Evolutionary conservation across 176 grass and related monocot genomes (phyloP).

Genomic region (Puccinellia tenuiflora): DNA sequence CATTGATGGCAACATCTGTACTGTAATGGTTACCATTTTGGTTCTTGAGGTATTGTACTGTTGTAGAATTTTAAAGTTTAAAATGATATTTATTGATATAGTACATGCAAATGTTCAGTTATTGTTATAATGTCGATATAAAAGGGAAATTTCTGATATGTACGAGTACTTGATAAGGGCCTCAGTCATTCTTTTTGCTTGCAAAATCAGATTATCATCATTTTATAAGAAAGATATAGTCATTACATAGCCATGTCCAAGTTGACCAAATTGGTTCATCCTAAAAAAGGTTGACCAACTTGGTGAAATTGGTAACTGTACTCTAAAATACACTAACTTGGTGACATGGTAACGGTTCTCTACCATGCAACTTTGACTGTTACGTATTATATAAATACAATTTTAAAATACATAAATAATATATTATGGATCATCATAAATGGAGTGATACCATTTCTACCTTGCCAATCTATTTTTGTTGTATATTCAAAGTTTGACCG

Average conservation of each 20-base stretch:
- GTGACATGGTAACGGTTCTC: not conserved
- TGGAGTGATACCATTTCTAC: not conserved
- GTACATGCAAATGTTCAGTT: not conserved
- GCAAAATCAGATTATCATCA: not conserved
- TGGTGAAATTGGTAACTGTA: not conserved
- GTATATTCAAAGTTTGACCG: not conserved
- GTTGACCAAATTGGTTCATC: not conserved
- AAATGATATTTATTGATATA: not conserved
- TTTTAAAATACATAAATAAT: not conserved
- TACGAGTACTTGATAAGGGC: not conserved
- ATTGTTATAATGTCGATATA: not conserved
- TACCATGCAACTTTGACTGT: not conserved
- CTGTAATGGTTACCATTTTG: constrained; percentile 91
- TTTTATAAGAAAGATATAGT: not conserved
- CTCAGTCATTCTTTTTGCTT: not conserved
- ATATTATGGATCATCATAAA: not conserved
- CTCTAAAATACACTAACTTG: not conserved
- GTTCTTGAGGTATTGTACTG: constrained; percentile 75
- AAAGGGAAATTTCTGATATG: not conserved
- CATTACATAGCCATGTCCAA: not conserved
- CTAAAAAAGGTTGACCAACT: not conserved
- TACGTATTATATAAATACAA: not conserved
- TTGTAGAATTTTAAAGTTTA: not conserved
- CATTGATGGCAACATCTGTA: constrained; percentile 95
- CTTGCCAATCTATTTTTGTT: not conserved